phyloP scores from a whole-genome alignment of 1,284 basidiomycete species.

The Cutaneotrichosporon sp. region DNA sequence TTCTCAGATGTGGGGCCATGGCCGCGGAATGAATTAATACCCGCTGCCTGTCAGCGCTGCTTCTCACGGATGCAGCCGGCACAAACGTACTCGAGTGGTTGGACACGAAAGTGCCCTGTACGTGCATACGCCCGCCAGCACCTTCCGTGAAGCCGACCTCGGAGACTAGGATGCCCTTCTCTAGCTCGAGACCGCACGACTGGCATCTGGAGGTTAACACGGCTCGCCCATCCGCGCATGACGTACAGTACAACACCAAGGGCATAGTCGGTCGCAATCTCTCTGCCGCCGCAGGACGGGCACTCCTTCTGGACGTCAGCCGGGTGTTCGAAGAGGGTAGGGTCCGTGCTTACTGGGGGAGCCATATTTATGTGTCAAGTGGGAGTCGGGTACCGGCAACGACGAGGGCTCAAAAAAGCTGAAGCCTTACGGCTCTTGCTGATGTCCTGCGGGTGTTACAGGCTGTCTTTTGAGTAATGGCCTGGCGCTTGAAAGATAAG shows the following conservation, averaged over 20 bases:
- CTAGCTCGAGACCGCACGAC: conserved; percentile 81
- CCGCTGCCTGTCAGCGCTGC: conserved; percentile 27
- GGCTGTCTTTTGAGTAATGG: neutral
- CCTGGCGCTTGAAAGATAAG: neutral
- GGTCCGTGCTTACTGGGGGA: conserved; percentile 14
- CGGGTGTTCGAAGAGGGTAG: neutral
- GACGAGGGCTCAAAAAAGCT: neutral
- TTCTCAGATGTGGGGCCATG: conserved; percentile 34
- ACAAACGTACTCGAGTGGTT: conserved; percentile 82
- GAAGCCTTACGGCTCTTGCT: neutral
- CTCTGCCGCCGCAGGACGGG: conserved; percentile 32
- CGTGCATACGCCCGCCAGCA: conserved; percentile 85
- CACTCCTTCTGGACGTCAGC: conserved; percentile 33
- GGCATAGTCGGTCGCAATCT: conserved; percentile 37
- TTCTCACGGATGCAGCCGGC: neutral
- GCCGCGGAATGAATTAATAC: conserved; percentile 32
- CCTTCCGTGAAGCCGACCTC: conserved; percentile 94
- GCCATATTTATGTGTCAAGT: conserved; percentile 8
- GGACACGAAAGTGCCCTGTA: conserved; percentile 91
- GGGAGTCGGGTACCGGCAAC: neutral
- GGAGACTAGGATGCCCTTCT: conserved; percentile 91
- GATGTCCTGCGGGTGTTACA: neutral
- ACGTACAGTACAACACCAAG: conserved; percentile 43
- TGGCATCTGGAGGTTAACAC: conserved; percentile 58
- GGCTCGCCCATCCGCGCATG: neutral